Evolutionary conservation across 108 stramenopile species (phyloP), one percentile per base, ranked within the genome.

Genomic region (Parietichytrium sp.): DNA sequence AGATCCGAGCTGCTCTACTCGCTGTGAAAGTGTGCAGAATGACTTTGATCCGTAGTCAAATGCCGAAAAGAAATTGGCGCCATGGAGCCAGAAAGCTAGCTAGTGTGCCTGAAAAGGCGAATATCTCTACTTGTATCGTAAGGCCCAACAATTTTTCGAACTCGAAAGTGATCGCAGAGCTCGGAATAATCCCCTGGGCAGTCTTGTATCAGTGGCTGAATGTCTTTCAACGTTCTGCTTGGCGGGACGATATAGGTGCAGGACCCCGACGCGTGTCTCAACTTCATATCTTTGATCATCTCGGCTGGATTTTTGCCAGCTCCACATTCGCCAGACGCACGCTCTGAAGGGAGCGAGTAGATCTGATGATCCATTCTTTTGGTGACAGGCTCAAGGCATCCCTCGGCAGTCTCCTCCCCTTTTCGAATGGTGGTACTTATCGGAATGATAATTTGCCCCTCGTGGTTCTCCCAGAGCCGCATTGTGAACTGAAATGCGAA

Each of bases 201-300:
- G 15, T 55, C 54, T 15, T 1, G 20, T 0, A 72, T n/a, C 10
- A 6, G 23, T 6, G 38, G 23, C 15, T 45, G 20, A 7, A 42
- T 42, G 36, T 72, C 29, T 25, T 7, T 33, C 13, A 15, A 8
- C 13, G 61, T 45, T 6, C 42, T 6, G 16, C 6, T 7, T 10
- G 61, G 61, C 18, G 13, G 33, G 15, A 72, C 61, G 45, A 72
- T 72, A 27, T 45, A 0, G 20, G 61, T 72, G 23, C 45, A 42
- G n/a, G 61, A 72, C 6, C 61, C 61, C 8, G 61, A 72, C 10
- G 61, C 61, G 20, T 72, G 61, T 8, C 61, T 33, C 10, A 72
- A 42, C 61, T 33, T n/a, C 61, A 72, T 72, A 20, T 72, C 61
- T n/a, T 72, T 33, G 38, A 72, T 23, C 20, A 42, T 25, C 61